Evolutionary conservation across 2,329 filamentous ascomycete species (phyloP), one percentile per base, ranked within the genome.

Genomic region (Lasiodiplodia sp.): DNA sequence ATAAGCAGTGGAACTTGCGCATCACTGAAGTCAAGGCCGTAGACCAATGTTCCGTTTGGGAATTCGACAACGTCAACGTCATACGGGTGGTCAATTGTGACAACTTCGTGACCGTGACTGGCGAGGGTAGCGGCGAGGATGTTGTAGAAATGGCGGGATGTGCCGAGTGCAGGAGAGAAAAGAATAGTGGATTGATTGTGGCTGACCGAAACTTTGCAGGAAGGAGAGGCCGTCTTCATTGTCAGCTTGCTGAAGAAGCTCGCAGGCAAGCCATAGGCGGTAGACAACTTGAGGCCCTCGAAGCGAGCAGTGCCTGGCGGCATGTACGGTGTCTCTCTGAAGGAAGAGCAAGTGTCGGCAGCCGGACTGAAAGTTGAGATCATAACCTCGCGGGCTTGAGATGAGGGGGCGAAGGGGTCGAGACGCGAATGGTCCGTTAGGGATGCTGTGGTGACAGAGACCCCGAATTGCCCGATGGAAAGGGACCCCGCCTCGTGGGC

Each of bases 61-160:
- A 83, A 85, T 67, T 85, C 80, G 10, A 87, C 79, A 23, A 84
- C 75, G 0, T 73, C 68, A 0, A 81, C 77, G 58, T 87, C 84
- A 58, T 83, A 81, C 0, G 85, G 79, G 63, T 87, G 85, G 68
- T 87, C 86, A 28, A 87, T 75, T 0, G 83, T 75, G 14, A 85
- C 75, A 2, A 87, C 82, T 0, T 80, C 76, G 60, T 81, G 83
- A 0, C 85, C 85, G 6, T 80, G 76, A 18, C 82, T 83, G 0
- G 84, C 83, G 3, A 87, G 75, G 3, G 83, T 80, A 2, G 79
- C 79, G 1, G 83, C 82, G 68, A 83, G 78, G 5, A 78, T 79
- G 4, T 75, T 79, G 71, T 87, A 84, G 1, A 84, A 56, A 0
- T 83, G 72, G 0, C 84, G 77, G 0, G 82, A 81, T 5, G 79